Percentiles rank a stretch among this genome's conserved stretches.
Conservation (phyloP, 2,329 filamentous ascomycete species). For the Chrysoporthe austroafricana region DNA sequence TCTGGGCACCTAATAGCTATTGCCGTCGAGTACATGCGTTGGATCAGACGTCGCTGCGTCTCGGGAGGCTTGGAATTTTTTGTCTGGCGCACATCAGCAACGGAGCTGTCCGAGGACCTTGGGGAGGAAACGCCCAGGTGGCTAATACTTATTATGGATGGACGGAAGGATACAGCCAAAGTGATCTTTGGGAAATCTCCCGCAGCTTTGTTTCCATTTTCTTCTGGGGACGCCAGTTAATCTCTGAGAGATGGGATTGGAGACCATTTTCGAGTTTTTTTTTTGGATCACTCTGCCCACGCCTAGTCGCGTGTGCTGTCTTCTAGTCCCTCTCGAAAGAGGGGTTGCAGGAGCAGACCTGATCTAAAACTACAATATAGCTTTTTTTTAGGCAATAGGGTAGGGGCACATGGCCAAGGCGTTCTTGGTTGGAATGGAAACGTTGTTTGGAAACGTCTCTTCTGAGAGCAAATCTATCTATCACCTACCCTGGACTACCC, state of each 20-base stretch:
- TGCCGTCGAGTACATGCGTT: conserved; percentile 25
- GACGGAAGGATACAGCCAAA: conserved; percentile 30
- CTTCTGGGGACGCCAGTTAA: conserved; percentile 30
- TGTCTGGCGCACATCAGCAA: conserved; percentile 12
- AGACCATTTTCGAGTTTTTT: conserved; percentile 12
- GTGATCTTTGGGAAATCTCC: background rate
- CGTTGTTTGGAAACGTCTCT: background rate
- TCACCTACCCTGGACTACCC: background rate
- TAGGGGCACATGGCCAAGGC: conserved; percentile 14
- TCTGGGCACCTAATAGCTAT: conserved; percentile 30
- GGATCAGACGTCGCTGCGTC: conserved; percentile 6
- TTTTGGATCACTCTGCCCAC: conserved; percentile 5
- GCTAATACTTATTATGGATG: conserved; percentile 34
- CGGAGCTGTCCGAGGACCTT: conserved; percentile 28
- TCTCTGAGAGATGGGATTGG: conserved; percentile 29
- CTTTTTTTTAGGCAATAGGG: conserved; percentile 8
- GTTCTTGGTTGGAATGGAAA: conserved; percentile 9
- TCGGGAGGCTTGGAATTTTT: conserved; percentile 15
- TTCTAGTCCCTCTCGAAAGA: conserved; percentile 13
- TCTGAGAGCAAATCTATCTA: background rate
- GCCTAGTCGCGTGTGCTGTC: conserved; percentile 8
- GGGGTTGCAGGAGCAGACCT: background rate
- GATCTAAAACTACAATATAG: background rate
- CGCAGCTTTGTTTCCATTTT: conserved; percentile 31
- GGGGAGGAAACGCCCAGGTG: conserved; percentile 36